These are phyloP conservation scores for Beauveria sp. DNA, from an alignment of 2,329 filamentous ascomycete genomes.

Conservation along the genomic window DNA sequence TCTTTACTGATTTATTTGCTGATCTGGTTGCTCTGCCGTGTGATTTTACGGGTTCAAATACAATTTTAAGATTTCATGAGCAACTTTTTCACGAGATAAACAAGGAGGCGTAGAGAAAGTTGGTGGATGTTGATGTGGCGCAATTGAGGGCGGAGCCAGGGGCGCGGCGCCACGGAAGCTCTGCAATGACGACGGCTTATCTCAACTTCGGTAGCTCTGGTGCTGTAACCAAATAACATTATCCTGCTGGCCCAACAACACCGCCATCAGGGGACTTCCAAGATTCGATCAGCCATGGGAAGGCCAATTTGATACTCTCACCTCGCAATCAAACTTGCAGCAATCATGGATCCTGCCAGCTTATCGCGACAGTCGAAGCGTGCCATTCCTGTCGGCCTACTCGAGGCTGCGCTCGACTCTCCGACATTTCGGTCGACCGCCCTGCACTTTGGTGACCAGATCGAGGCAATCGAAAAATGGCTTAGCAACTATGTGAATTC, in stretches of 20 bases:
- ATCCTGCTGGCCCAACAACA: not conserved
- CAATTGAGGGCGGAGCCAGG: not conserved
- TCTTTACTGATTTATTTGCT: not conserved
- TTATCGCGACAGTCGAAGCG: slow-evolving; percentile 22
- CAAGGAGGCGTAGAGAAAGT: not conserved
- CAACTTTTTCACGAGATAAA: not conserved
- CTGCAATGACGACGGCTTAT: not conserved
- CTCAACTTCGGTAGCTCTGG: not conserved
- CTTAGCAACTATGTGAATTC: slow-evolving; percentile 56
- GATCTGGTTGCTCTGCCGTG: not conserved
- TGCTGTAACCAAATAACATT: not conserved
- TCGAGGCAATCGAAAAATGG: slow-evolving; percentile 88
- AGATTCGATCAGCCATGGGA: not conserved
- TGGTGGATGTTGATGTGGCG: not conserved
- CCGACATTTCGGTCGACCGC: slow-evolving; percentile 88
- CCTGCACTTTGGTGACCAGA: slow-evolving; percentile 81
- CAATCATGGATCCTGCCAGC: slow-evolving; percentile 16
- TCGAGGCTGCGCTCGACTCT: slow-evolving; percentile 93
- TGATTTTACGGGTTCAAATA: no score
- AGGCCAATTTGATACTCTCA: not conserved
- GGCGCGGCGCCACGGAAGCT: not conserved
- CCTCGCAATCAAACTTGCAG: slow-evolving; percentile 15
- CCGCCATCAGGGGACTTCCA: not conserved
- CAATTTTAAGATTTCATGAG: no score
- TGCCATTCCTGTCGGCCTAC: slow-evolving; percentile 69